Conservation (phyloP, 352 stramenopile genomes). For the Globisporangium camurandrum region DNA sequence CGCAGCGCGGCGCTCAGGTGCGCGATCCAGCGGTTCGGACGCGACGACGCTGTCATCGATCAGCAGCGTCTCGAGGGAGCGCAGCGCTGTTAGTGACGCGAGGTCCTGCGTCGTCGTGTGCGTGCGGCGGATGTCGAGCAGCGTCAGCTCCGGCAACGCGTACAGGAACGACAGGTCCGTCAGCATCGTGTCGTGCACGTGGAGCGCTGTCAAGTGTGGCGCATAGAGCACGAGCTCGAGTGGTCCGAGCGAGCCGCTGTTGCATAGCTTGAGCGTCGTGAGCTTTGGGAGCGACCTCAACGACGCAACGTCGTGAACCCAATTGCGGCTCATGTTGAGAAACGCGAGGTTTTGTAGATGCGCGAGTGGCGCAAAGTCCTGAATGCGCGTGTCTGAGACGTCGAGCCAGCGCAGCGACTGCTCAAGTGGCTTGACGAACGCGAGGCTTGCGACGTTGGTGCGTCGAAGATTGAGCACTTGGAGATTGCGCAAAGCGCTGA, state of each 20-base stretch:
- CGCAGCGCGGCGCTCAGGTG: neutral
- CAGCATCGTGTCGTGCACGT: conserved; percentile 37
- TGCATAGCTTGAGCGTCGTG: conserved; percentile 26
- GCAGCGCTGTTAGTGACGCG: conserved; percentile 20
- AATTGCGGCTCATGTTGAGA: conserved; percentile 43
- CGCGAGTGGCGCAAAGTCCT: conserved; percentile 26
- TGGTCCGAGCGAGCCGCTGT: conserved; percentile 24
- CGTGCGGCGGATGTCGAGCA: conserved; percentile 38
- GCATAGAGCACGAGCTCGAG: conserved; percentile 20
- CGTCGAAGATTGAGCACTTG: conserved; percentile 16
- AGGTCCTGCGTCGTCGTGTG: conserved; percentile 22
- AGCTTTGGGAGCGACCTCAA: conserved; percentile 22
- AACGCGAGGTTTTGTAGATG: conserved; percentile 18
- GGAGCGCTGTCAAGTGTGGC: conserved; percentile 21
- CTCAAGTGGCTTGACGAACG: conserved; percentile 18
- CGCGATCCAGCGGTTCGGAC: neutral
- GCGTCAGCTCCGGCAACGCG: conserved; percentile 14
- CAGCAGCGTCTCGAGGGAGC: conserved; percentile 29
- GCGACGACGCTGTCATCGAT: conserved; percentile 18
- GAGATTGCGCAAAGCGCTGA: conserved; percentile 11
- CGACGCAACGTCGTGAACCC: conserved; percentile 22
- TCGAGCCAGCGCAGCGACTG: conserved; percentile 23
- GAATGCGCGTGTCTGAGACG: conserved; percentile 30
- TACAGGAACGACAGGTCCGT: conserved; percentile 27
- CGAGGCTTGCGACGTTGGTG: conserved; percentile 25